Percentiles rank a stretch among this genome's conserved stretches.
phyloP scores from a whole-genome alignment of 305 asterid species.

The Fraxinus sp. region DNA sequence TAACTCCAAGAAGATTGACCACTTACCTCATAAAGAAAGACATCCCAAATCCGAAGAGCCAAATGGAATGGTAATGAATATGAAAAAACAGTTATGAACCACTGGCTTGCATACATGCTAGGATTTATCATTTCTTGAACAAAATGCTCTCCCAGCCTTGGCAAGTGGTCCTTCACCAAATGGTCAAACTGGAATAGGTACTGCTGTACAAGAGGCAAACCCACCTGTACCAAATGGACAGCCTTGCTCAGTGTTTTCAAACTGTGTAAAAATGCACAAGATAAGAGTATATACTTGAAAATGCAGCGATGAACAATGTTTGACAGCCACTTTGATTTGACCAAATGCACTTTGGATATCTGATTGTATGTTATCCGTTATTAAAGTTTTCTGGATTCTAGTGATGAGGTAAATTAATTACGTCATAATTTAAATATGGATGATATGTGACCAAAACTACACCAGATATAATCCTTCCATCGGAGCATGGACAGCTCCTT shows the following conservation, averaged over 20 bases:
- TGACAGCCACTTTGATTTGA: background rate
- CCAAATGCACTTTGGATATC: background rate
- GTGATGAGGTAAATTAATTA: constrained; percentile 8
- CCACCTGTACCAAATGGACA: constrained; percentile 59
- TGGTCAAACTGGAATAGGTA: constrained; percentile 79
- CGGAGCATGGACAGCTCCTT: constrained; percentile 98
- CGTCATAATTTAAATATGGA: background rate
- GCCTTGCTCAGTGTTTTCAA: constrained; percentile 13
- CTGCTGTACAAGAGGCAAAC: constrained; percentile 98
- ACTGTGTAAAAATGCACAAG: background rate
- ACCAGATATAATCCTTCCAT: constrained; percentile 99
- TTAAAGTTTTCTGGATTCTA: background rate
- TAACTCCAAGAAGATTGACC: constrained; percentile 6
- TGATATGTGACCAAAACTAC: constrained; percentile 9
- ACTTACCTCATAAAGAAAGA: constrained; percentile 87
- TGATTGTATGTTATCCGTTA: background rate
- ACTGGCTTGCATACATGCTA: constrained; percentile 99
- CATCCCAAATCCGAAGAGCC: constrained; percentile 98
- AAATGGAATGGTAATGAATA: constrained; percentile 94
- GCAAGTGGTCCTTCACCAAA: constrained; percentile 69
- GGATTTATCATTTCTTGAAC: constrained; percentile 89
- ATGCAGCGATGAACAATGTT: background rate
- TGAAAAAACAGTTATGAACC: constrained; percentile 97
- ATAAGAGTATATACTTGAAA: background rate
- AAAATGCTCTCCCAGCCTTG: constrained; percentile 88